Base-by-base conservation (phyloP, 108 stramenopile genomes). In the Skeletonema grethae region DNA sequence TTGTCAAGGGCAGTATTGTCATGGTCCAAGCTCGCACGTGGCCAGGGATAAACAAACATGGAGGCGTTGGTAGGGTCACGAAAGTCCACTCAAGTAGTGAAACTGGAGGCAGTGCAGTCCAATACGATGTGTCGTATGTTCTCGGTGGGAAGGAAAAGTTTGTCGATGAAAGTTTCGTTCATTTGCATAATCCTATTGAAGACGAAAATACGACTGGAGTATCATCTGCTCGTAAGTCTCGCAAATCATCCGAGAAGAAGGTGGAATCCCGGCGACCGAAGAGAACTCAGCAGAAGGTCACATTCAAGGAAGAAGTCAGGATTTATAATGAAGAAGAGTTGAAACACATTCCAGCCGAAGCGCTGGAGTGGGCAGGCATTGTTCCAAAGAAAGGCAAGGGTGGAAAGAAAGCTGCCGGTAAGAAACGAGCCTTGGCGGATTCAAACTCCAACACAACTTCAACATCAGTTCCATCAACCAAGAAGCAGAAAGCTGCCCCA, bases 41-140 rank as follows among this genome's bases (percentile, higher is more conserved):
- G 96, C 88, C 92, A 10, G 93, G 93, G 8, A 87, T 95, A 18
- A 97, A 97, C 76, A 93, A 92, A 72, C 90, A 69, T 3, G 96
- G 96, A 61, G 93, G 93, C 25, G 88, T 92, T 11, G 93, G 84
- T 41, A 73, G 88, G 34, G 76, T 95, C 20, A 71, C 67, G 34
- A 85, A 72, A 38, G 84, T 89, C 7, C 74, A 85, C 39, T 61
- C 65, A 67, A 18, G 28, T 71, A 32, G 28, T 2, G 48, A 39
- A 24, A 69, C 15, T 39, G 63, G 35, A 63, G 60, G 87, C 20
- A 32, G 72, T 12, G 69, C 85, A 13, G 60, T 36, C 31, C 72
- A 86, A 45, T 95, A 88, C 67, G 85, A 92, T 77, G 84, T 95
- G 0, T 56, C 82, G 9, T 95, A 95, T 46, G 64, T 95, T 50